Evolutionary conservation across 2,329 filamentous ascomycete species (phyloP), one percentile per base, ranked within the genome.

Genomic region (Pseudogymnoascus sp.): DNA sequence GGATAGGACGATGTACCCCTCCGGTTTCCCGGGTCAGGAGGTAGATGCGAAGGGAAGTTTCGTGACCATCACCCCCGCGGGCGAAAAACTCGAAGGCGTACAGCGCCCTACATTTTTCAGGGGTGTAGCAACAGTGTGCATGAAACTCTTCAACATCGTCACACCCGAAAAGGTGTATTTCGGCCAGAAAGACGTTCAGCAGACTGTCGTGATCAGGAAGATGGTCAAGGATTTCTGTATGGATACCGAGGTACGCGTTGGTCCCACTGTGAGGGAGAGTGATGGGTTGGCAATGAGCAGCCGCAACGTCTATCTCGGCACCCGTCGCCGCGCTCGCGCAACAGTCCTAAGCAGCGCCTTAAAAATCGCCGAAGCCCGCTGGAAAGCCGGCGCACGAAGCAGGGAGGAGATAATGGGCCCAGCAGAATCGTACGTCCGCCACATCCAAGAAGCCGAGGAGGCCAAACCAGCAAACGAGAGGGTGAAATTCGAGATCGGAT

Each of bases 151-250:
- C 77, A 93, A 93, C 71, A 90, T 92, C 62, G 87, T 91, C 53
- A 82, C 85, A 67, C 88, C 91, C 3, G 88, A 93, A 63, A 83
- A 83, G 49, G 90, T 91, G 4, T 95, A 96, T 77, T 97, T 99
- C 78, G 95, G 95, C 3, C 95, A 97, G 76, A 99, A 99, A 78
- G 95, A 99, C 75, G 86, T 97, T 18, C 95, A 99, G 79, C 95
- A 99, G 77, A 96, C 92, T 0, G 90, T 96, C 16, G 84, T 99
- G 9, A 90, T 99, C 71, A 87, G 85, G 71, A 86, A 89, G 49
- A 87, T 99, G 84, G 89, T 97, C 34, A 82, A 86, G 68, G 95
- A 99, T 75, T 93, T 99, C 68, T 86, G 92, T 73, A 75, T 97
- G 42, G 85, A 90, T 40, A 89, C 86, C 3, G 79, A 89, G 21